Conservation (phyloP, 805 yeast genomes). For the Lachancea waltii region DNA sequence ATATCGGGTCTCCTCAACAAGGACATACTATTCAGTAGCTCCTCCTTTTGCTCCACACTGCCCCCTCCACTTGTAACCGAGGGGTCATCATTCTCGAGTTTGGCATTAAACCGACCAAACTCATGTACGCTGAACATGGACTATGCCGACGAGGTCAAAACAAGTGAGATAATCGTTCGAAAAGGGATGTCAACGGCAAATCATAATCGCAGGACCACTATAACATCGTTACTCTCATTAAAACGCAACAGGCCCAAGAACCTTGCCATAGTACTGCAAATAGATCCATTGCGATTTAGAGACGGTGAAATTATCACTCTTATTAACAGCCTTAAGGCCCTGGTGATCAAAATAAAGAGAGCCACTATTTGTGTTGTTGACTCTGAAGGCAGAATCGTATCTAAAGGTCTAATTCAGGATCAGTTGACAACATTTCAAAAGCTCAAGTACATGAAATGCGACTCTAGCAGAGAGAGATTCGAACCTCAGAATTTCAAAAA, state of each 20-base stretch:
- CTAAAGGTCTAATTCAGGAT: slow-evolving; percentile 2
- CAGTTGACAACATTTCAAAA: not conserved
- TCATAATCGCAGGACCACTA: slow-evolving; percentile 19
- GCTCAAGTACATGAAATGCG: not conserved
- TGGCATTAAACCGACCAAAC: not conserved
- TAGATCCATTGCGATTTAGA: slow-evolving; percentile 18
- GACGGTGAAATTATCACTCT: slow-evolving; percentile 11
- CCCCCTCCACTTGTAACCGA: slow-evolving; percentile 14
- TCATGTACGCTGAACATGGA: slow-evolving; percentile 8
- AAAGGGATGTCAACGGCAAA: slow-evolving; percentile 12
- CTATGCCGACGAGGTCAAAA: slow-evolving; percentile 14
- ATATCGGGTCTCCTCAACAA: slow-evolving; percentile 34
- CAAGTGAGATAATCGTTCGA: slow-evolving; percentile 18
- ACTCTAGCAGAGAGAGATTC: slow-evolving; percentile 9
- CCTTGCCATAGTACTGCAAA: slow-evolving; percentile 25
- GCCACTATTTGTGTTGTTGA: slow-evolving; percentile 22
- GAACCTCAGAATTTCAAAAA: slow-evolving; percentile 16
- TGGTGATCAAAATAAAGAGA: slow-evolving; percentile 14
- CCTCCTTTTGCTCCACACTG: slow-evolving; percentile 16
- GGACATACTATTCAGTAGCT: slow-evolving; percentile 6
- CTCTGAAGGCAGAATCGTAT: slow-evolving; percentile 14
- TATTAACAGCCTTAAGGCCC: slow-evolving; percentile 23
- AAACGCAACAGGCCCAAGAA: slow-evolving; percentile 25
- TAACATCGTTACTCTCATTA: slow-evolving; percentile 27
- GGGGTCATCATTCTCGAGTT: not conserved